A percentile compares a stretch with the other conserved stretches of the same genome.
phyloP scores from a whole-genome alignment of 352 stramenopile genomes.

The Pythium grandisporangium region DNA sequence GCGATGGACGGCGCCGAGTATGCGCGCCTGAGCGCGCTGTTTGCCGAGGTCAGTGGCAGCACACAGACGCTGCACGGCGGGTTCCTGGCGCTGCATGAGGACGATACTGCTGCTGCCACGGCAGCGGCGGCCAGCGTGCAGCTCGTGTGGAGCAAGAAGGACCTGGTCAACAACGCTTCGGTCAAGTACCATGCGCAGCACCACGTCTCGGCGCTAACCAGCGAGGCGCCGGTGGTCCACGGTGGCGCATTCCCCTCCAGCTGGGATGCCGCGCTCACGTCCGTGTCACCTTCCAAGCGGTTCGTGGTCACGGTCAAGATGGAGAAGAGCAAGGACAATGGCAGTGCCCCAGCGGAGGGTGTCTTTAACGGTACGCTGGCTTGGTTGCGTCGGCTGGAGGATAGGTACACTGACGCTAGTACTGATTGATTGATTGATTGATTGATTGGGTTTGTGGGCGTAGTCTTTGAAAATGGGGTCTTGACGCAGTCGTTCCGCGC shows the following conservation, averaged over 20 bases:
- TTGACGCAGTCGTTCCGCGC: slow-evolving; percentile 47
- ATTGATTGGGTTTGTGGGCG: too few relatives aligned
- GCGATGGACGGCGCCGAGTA: slow-evolving; percentile 9
- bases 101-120: slow-evolving; percentile 13
- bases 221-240: slow-evolving; percentile 14
- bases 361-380: too few relatives aligned
- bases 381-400: too few relatives aligned
- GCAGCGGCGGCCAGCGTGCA: slow-evolving; percentile 23
- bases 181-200: slow-evolving; percentile 49
- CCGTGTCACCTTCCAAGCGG: slow-evolving; percentile 39
- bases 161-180: slow-evolving; percentile 42
- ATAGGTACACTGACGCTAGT: too few relatives aligned
- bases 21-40: slow-evolving; percentile 30
- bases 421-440: too few relatives aligned
- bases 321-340: slow-evolving; percentile 22
- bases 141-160: slow-evolving; percentile 48
- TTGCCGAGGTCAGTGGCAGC: slow-evolving; percentile 29
- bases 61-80: slow-evolving; percentile 41
- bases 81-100: slow-evolving; percentile 22
- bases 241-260: slow-evolving; percentile 21
- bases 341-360: slow-evolving; percentile 15
- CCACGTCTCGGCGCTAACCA: slow-evolving; percentile 21
- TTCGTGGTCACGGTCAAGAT: slow-evolving; percentile 52
- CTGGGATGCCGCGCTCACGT: slow-evolving; percentile 32
- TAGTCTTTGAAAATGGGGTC: slow-evolving; percentile 30